phyloP scores from a whole-genome alignment of 2,329 filamentous ascomycete species.

The Neofusicoccum laricinum region DNA sequence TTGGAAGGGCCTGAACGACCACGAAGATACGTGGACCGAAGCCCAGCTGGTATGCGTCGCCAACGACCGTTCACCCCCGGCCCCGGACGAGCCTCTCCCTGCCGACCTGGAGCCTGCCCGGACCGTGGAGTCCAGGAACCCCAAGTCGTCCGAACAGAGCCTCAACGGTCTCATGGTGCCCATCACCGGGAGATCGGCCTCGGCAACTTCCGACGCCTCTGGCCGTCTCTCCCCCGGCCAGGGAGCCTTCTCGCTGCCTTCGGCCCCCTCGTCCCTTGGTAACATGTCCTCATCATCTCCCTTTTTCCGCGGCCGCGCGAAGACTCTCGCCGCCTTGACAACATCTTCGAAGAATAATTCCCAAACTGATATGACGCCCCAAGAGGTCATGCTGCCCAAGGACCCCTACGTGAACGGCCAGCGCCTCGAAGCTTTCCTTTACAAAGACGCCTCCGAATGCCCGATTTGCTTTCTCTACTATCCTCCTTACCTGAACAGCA shows the following conservation, averaged over 20 bases:
- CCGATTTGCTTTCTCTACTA: conserved; percentile 97
- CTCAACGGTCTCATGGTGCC: conserved; percentile 75
- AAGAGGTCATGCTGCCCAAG: conserved; percentile 74
- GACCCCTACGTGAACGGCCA: conserved; percentile 95
- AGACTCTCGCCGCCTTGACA: conserved; percentile 80
- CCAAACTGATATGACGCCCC: conserved; percentile 67
- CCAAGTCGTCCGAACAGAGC: conserved; percentile 56
- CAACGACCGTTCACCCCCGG: conserved; percentile 77
- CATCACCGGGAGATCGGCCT: conserved; percentile 72
- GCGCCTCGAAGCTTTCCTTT: conserved; percentile 85
- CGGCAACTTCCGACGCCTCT: conserved; percentile 71
- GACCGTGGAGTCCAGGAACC: conserved; percentile 22
- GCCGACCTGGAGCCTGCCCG: conserved; percentile 53
- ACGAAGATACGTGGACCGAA: conserved; percentile 85
- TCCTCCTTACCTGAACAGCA: conserved; percentile 89
- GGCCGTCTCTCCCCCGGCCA: conserved; percentile 58
- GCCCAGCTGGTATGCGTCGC: conserved; percentile 92
- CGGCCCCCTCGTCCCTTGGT: conserved; percentile 53
- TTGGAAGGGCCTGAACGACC: conserved; percentile 90
- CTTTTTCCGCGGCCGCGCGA: conserved; percentile 79
- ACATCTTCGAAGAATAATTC: conserved; percentile 73
- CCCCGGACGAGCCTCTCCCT: conserved; percentile 72
- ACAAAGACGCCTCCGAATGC: conserved; percentile 87
- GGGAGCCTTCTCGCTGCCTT: conserved; percentile 59
- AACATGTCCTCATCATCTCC: conserved; percentile 44